Base-by-base conservation (phyloP, 108 stramenopile species). In the Nannochloropsis gaditana region DNA sequence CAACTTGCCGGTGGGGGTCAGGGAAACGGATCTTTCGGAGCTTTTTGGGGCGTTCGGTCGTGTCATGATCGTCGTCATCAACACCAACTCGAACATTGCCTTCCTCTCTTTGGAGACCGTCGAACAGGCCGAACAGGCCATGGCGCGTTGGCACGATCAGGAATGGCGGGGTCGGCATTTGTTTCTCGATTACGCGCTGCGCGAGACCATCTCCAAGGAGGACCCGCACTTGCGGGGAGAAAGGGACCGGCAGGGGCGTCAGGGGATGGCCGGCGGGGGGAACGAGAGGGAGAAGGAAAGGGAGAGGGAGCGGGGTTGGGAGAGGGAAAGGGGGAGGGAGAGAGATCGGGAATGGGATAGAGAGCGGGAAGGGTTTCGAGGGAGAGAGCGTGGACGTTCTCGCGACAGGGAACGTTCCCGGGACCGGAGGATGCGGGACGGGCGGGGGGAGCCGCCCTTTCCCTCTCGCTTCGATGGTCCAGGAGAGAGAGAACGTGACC, bases 351-450 rank as follows among this genome's bases (percentile, higher is more conserved):
- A 73, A n/a, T n/a, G 59, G 59, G 59, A 73, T 4, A 73, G 8
- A n/a, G 59, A 73, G 8, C 15, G 59, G n/a, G 59, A 73, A 6
- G 3, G 59, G 59, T 15, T n/a, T 15, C 15, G 59, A n/a, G 59
- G n/a, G n/a, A 73, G 59, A n/a, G 59, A 73, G 59, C 59, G 59
- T n/a, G 59, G n/a, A n/a, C 59, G 59, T 15, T 73, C 59, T 15
- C 59, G 59, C n/a, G 59, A 73, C 59, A 73, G 59, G 59, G 59
- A 73, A n/a, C 59, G 59, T 2, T 15, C 4, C 19, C 59, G 59
- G n/a, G 59, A 73, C 15, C 59, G 59, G 6, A n/a, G 2, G 59
- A 73, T 73, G 59, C 59, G 59, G 59, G 59, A 73, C 19, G 59
- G 59, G 59, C 15, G 59, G n/a, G 59, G 59, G n/a, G 59, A n/a